Evolutionary conservation across 345 rosid genomes (phyloP).

Genomic region (Iberis pinnata): DNA sequence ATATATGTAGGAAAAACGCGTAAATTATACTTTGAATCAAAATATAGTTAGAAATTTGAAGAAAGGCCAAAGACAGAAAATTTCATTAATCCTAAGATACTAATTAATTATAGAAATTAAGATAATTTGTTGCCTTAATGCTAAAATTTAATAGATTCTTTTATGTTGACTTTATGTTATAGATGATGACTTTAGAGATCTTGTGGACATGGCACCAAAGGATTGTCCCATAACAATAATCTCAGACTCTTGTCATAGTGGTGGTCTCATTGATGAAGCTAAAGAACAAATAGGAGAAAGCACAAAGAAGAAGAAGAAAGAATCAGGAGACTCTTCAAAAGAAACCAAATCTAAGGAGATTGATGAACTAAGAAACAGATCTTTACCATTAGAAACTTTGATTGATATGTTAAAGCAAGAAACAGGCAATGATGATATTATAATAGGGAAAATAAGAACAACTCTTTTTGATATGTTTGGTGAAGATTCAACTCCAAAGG

Average conservation of each 20-base stretch:
- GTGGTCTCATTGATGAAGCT: slow-evolving; percentile 87
- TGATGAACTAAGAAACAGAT: slow-evolving; percentile 40
- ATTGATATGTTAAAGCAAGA: slow-evolving; percentile 82
- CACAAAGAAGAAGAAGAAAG: slow-evolving; percentile 39
- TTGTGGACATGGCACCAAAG: slow-evolving; percentile 60
- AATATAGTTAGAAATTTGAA: too few species aligned
- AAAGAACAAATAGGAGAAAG: slow-evolving; percentile 96
- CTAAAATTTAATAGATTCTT: not conserved
- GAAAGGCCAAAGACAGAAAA: too few species aligned
- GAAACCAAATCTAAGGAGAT: slow-evolving; percentile 34
- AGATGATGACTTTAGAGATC: slow-evolving; percentile 91
- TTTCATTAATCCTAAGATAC: not conserved
- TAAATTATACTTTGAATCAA: too few species aligned
- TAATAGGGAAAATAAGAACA: slow-evolving; percentile 80
- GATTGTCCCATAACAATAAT: slow-evolving; percentile 66
- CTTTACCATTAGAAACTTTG: slow-evolving; percentile 76
- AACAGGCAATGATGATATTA: slow-evolving; percentile 71
- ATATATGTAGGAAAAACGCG: too few species aligned
- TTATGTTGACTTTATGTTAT: slow-evolving; percentile 14
- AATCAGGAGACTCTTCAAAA: slow-evolving; percentile 36
- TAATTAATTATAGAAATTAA: not conserved
- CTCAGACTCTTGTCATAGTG: slow-evolving; percentile 94
- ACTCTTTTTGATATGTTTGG: slow-evolving; percentile 76
- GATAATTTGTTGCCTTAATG: not conserved
- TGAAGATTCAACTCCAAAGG: slow-evolving; percentile 84